A percentile compares a stretch with the other conserved stretches of the same genome.
These are phyloP conservation scores for Boeremia lycopersici DNA, from an alignment of 2,329 filamentous ascomycete species.

Conservation along the genomic window DNA sequence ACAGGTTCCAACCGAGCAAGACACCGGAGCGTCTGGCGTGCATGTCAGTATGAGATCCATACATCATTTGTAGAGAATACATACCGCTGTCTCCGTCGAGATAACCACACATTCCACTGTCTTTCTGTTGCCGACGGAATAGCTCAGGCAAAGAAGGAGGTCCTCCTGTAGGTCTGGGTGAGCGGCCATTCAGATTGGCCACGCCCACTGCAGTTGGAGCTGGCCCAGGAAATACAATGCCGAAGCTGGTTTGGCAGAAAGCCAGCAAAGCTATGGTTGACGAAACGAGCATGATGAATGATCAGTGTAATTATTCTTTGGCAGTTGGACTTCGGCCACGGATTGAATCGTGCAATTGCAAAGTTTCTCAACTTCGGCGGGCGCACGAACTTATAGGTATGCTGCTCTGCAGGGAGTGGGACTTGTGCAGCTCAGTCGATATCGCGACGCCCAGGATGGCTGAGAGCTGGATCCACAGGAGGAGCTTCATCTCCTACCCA, in stretches of 20 bases:
- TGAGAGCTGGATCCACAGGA: not conserved
- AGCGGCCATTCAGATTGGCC: slow-evolving; percentile 14
- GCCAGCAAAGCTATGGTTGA: not conserved
- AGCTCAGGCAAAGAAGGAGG: slow-evolving; percentile 11
- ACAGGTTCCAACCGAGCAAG: slow-evolving; percentile 21
- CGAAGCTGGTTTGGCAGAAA: slow-evolving; percentile 2
- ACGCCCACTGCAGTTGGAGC: slow-evolving; percentile 4
- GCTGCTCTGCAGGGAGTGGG: not conserved
- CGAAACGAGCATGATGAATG: not conserved
- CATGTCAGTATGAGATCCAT: not conserved
- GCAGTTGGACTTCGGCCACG: not conserved
- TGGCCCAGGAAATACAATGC: slow-evolving; percentile 9
- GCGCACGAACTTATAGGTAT: not conserved
- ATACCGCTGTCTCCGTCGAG: slow-evolving; percentile 20
- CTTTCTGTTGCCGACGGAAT: slow-evolving; percentile 20
- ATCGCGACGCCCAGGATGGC: not conserved
- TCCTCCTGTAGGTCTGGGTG: slow-evolving; percentile 19
- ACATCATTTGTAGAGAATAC: not conserved
- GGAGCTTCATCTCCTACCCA: not conserved
- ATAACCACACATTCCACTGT: slow-evolving; percentile 21
- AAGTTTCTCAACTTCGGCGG: not conserved
- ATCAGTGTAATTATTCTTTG: not conserved
- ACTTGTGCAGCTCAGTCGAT: not conserved
- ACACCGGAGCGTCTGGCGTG: slow-evolving; percentile 14
- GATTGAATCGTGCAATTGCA: not conserved